Evolutionary conservation across 2,329 filamentous ascomycete species (phyloP).

Genomic region (Diplocarpon mali): DNA sequence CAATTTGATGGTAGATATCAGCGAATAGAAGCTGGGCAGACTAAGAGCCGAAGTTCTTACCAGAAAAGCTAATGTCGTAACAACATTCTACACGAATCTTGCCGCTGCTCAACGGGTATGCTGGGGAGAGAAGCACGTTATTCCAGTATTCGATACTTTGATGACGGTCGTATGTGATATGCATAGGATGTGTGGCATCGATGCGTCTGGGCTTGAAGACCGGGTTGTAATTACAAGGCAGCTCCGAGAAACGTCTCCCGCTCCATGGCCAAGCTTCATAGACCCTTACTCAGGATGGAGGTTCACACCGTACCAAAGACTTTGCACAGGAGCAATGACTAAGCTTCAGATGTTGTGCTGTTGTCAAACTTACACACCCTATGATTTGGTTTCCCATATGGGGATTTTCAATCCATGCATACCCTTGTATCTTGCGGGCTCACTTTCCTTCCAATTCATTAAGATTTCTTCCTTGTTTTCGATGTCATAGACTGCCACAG

Average conservation of each 20-base stretch:
- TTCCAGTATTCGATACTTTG: slow-evolving; percentile 33
- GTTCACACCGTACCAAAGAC: too few relatives aligned
- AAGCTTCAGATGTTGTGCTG: too few relatives aligned
- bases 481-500: slow-evolving; percentile 62
- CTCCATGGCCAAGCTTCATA: background rate
- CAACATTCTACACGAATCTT: slow-evolving; percentile 35
- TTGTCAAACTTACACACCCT: background rate
- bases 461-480: slow-evolving; percentile 38
- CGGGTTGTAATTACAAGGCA: slow-evolving; percentile 28
- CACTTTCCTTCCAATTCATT: slow-evolving; percentile 50
- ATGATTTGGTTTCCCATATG: slow-evolving; percentile 13
- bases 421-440: slow-evolving; percentile 50
- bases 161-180: slow-evolving; percentile 33
- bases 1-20: slow-evolving; percentile 29
- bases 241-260: background rate
- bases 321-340: too few relatives aligned
- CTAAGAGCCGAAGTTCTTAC: slow-evolving; percentile 9
- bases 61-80: slow-evolving; percentile 27
- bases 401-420: slow-evolving; percentile 47
- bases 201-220: slow-evolving; percentile 22
- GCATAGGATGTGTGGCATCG: slow-evolving; percentile 27
- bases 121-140: slow-evolving; percentile 30
- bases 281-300: too few relatives aligned
- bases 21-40: slow-evolving; percentile 25
- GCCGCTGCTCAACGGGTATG: slow-evolving; percentile 30